These are phyloP conservation scores for Dactylellina drechsleri DNA, from an alignment of 2,329 filamentous ascomycete species.

Conservation along the genomic window DNA sequence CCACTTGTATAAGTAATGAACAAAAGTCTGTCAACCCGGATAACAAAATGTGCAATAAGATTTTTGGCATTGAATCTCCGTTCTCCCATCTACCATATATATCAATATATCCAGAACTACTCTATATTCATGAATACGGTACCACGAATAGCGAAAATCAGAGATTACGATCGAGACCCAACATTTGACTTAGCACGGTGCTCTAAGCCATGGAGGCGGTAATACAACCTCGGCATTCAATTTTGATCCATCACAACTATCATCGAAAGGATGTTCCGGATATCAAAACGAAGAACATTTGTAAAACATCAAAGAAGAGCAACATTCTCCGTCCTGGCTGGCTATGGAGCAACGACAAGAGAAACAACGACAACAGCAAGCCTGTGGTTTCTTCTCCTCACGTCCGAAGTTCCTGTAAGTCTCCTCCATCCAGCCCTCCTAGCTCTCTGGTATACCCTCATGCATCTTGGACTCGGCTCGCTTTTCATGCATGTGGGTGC, in stretches of 20 bases:
- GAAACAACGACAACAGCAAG: slow-evolving; percentile 2
- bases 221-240: slow-evolving; percentile 29
- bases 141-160: no score
- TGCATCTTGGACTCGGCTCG: no score
- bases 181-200: no score
- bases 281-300: slow-evolving; percentile 1
- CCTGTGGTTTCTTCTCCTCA: slow-evolving; percentile 11
- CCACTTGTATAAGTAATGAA: no score
- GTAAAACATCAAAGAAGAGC: slow-evolving; percentile 15
- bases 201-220: slow-evolving; percentile 26
- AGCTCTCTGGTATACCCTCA: neutral
- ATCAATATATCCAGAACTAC: no score
- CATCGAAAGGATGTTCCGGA: neutral
- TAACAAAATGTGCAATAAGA: no score
- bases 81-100: no score
- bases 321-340: slow-evolving; percentile 29
- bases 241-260: slow-evolving; percentile 13
- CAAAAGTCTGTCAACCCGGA: no score
- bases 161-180: no score
- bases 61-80: no score
- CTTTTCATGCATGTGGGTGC: no score
- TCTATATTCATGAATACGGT: no score
- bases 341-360: slow-evolving; percentile 23
- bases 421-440: neutral
- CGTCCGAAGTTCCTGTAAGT: slow-evolving; percentile 10